Conservation (phyloP, 306 rosid genomes). For the Rubus parviflorus region DNA sequence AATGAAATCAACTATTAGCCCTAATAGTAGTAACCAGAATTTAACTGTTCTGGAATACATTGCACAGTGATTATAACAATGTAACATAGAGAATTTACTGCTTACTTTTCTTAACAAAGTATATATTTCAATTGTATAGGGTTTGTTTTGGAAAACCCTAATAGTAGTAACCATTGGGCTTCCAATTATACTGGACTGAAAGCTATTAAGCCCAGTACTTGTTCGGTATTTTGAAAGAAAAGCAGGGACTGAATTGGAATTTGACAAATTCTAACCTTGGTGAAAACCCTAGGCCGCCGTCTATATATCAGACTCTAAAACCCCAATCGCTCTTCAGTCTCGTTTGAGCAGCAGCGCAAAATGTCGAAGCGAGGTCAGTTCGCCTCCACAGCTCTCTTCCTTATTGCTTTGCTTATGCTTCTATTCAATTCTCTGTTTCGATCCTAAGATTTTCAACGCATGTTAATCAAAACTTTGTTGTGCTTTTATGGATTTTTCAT, state of each 20-base stretch:
- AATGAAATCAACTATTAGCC: too few species aligned
- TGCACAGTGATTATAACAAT: too few species aligned
- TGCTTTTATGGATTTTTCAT: too few species aligned
- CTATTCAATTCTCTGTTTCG: not conserved
- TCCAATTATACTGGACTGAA: not conserved
- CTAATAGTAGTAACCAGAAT: too few species aligned
- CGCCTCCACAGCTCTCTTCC: not conserved
- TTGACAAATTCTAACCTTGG: not conserved
- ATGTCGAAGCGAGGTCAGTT: constrained; percentile 68
- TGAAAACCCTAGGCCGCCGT: constrained; percentile 45
- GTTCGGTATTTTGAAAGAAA: not conserved
- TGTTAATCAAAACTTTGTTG: too few species aligned
- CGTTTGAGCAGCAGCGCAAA: constrained; percentile 20
- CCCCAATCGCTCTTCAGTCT: constrained; percentile 18
- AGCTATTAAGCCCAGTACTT: not conserved
- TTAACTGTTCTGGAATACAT: too few species aligned
- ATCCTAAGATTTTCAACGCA: too few species aligned
- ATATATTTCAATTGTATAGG: too few species aligned
- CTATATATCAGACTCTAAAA: constrained; percentile 23
- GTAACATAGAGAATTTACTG: too few species aligned
- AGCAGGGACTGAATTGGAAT: not conserved
- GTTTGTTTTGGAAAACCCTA: too few species aligned
- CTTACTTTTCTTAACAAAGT: too few species aligned
- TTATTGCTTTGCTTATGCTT: not conserved
- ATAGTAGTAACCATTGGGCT: not conserved